Evolutionary conservation across 2,329 filamentous ascomycete genomes (phyloP).

Genomic region (Ophiocordyceps polyrhachis-furcata): DNA sequence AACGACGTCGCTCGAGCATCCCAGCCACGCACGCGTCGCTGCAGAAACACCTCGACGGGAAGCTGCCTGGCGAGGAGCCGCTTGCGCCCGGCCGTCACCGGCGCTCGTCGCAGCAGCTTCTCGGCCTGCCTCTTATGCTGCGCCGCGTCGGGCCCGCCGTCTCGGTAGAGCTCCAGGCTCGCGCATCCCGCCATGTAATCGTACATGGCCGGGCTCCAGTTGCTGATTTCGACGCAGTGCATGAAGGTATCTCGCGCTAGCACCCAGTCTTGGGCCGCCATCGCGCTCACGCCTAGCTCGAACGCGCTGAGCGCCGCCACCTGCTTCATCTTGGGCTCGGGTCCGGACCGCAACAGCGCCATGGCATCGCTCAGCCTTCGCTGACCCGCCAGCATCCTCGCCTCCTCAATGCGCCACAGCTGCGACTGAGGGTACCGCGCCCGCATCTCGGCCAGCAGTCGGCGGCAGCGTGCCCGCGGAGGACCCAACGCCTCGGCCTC

Average conservation of each 20-base stretch:
- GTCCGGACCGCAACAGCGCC: conserved; percentile 38
- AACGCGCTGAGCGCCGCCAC: conserved; percentile 73
- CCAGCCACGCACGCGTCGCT: conserved; percentile 77
- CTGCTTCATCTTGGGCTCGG: conserved; percentile 63
- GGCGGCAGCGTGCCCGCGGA: conserved; percentile 47
- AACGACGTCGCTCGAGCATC: conserved; percentile 53
- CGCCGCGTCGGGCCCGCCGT: conserved; percentile 30
- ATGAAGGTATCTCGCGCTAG: conserved; percentile 59
- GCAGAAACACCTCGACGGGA: conserved; percentile 74
- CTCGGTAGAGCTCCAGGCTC: conserved; percentile 66
- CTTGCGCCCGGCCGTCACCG: conserved; percentile 63
- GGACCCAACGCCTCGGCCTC: conserved; percentile 37
- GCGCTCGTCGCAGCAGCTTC: conserved; percentile 52
- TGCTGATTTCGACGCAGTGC: conserved; percentile 59
- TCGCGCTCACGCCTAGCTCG: conserved; percentile 58
- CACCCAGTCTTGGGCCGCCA: conserved; percentile 64
- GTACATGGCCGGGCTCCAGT: conserved; percentile 81
- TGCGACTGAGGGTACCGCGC: conserved; percentile 60
- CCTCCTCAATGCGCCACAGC: conserved; percentile 79
- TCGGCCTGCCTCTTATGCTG: conserved; percentile 45
- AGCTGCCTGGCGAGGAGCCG: conserved; percentile 76
- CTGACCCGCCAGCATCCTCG: conserved; percentile 52
- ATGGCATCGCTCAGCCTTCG: conserved; percentile 50
- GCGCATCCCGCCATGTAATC: conserved; percentile 70
- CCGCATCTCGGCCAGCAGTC: conserved; percentile 56